Conservation (phyloP, 148 eudicot species). For the Limonium bicolor region DNA sequence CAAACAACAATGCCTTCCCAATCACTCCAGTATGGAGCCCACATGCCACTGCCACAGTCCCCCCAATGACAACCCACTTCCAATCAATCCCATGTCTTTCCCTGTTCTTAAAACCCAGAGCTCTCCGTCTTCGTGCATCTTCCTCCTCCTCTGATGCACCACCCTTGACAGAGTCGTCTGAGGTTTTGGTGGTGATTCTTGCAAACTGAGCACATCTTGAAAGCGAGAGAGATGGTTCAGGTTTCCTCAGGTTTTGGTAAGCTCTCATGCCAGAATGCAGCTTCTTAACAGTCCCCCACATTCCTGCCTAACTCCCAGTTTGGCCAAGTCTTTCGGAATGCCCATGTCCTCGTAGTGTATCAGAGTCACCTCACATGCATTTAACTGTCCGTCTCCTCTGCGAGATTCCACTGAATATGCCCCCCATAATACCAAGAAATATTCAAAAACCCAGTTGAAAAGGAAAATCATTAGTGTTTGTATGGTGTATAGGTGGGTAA, state of each 20-base stretch:
- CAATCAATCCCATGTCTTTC: slow-evolving; percentile 39
- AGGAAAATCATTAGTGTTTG: neutral
- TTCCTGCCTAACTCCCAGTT: slow-evolving; percentile 89
- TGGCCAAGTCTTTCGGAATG: slow-evolving; percentile 87
- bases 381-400: slow-evolving; percentile 59
- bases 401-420: slow-evolving; percentile 50
- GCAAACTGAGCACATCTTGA: slow-evolving; percentile 68
- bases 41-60: slow-evolving; percentile 62
- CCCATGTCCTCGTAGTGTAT: slow-evolving; percentile 96
- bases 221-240: slow-evolving; percentile 34
- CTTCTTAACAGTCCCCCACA: slow-evolving; percentile 99
- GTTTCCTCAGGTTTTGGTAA: slow-evolving; percentile 47
- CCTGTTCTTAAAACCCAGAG: slow-evolving; percentile 2
- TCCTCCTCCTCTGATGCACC: slow-evolving; percentile 19
- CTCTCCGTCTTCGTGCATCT: slow-evolving; percentile 17
- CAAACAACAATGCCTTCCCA: slow-evolving; percentile 62
- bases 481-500: no score
- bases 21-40: slow-evolving; percentile 69
- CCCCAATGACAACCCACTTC: slow-evolving; percentile 75
- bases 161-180: slow-evolving; percentile 19
- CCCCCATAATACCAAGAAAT: no score
- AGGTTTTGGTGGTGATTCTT: slow-evolving; percentile 42
- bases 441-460: no score
- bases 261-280: slow-evolving; percentile 78
- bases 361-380: slow-evolving; percentile 82